These are phyloP conservation scores for Plasmodium falciparum DNA, from an alignment of 169 alveolate species.

Conservation along the genomic window DNA sequence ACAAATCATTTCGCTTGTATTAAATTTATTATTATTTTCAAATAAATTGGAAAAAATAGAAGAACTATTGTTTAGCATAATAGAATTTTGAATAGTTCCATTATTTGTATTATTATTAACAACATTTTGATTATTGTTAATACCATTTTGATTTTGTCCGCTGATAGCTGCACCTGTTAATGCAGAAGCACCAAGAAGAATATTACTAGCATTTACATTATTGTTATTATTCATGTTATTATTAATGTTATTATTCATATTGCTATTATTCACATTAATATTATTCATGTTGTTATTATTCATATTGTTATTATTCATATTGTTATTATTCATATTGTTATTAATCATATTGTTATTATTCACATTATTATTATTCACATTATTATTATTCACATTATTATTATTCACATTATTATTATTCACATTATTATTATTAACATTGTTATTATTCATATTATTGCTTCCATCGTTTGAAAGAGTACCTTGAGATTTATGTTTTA, in stretches of 20 bases:
- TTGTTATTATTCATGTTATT: too few species aligned
- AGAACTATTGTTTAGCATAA: conserved; percentile 3
- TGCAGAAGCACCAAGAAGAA: conserved; percentile 16
- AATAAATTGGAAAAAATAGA: conserved; percentile 20
- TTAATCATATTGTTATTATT: not conserved
- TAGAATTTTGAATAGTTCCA: not conserved
- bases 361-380: too few species aligned
- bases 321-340: conserved; percentile 11
- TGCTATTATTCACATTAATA: not conserved
- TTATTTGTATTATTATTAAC: not conserved
- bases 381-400: too few species aligned
- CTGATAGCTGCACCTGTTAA: conserved; percentile 10
- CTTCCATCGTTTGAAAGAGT: too few species aligned
- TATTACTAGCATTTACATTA: not conserved
- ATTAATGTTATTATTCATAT: not conserved
- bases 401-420: too few species aligned
- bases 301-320: conserved; percentile 3
- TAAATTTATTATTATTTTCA: conserved; percentile 29
- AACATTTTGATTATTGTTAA: conserved; percentile 1
- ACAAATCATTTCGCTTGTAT: conserved; percentile 68
- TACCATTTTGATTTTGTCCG: conserved; percentile 10
- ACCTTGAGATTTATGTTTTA: conserved; percentile 21
- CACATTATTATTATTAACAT: too few species aligned
- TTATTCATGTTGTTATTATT: not conserved
- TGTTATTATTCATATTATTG: too few species aligned